These are phyloP conservation scores for Stagonosporopsis vannaccii DNA, from an alignment of 2,329 filamentous ascomycete species.

Conservation along the genomic window DNA sequence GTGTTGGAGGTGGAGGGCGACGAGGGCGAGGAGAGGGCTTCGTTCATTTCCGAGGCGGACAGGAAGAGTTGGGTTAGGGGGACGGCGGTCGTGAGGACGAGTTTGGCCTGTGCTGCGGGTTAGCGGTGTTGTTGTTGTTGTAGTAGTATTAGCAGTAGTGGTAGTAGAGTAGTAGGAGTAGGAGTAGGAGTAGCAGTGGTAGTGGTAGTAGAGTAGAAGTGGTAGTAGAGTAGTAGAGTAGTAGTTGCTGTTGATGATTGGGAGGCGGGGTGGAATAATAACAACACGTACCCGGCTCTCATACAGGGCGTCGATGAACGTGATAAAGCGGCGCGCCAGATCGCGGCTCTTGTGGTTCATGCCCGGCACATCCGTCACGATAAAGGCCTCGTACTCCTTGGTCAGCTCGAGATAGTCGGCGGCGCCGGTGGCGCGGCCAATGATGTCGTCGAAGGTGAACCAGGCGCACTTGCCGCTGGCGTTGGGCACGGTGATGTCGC, in stretches of 20 bases:
- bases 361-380: conserved; percentile 87
- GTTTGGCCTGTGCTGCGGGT: conserved; percentile 90
- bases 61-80: conserved; percentile 87
- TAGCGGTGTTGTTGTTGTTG: too few species aligned
- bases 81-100: conserved; percentile 89
- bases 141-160: too few species aligned
- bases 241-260: too few species aligned
- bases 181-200: neutral
- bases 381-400: conserved; percentile 87
- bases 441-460: conserved; percentile 93
- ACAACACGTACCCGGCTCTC: conserved; percentile 67
- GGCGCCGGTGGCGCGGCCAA: conserved; percentile 85
- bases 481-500: conserved; percentile 84
- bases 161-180: too few species aligned
- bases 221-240: too few species aligned
- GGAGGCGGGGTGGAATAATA: neutral
- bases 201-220: too few species aligned
- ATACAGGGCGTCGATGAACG: conserved; percentile 96
- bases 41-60: conserved; percentile 61
- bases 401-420: conserved; percentile 95
- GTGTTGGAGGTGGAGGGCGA: conserved; percentile 18
- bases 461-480: conserved; percentile 88
- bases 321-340: conserved; percentile 91
- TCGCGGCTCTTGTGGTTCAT: conserved; percentile 91
- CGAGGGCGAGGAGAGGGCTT: conserved; percentile 53